Evolutionary conservation across 805 yeast genomes (phyloP).

Genomic region (Priceomyces melissophilus): DNA sequence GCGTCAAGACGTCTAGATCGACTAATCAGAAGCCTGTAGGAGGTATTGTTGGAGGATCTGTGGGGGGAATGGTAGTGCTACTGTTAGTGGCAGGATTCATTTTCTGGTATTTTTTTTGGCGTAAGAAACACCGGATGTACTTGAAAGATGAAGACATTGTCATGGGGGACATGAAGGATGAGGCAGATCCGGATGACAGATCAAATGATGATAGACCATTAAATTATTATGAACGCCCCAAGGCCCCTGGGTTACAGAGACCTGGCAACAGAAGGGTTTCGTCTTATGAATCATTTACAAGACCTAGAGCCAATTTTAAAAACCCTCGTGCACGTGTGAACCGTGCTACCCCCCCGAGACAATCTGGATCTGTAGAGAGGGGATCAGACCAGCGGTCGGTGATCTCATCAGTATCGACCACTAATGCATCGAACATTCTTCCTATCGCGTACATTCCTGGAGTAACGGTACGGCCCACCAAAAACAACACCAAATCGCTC

Average conservation of each 20-base stretch:
- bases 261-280: constrained; percentile 25
- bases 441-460: constrained; percentile 96
- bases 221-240: too few species aligned
- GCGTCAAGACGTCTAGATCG: constrained; percentile 13
- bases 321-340: constrained; percentile 3
- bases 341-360: not conserved
- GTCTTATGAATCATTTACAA: constrained; percentile 43
- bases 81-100: constrained; percentile 21
- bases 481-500: constrained; percentile 42
- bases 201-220: not conserved
- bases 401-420: constrained; percentile 62
- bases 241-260: not conserved
- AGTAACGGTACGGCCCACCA: constrained; percentile 62
- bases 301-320: constrained; percentile 28
- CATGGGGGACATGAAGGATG: constrained; percentile 15
- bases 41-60: constrained; percentile 41
- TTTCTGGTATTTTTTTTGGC: constrained; percentile 29
- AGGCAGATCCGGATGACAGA: constrained; percentile 9
- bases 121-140: constrained; percentile 27
- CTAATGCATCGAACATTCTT: constrained; percentile 81
- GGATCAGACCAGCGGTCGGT: constrained; percentile 28
- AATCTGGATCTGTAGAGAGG: not conserved
- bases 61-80: constrained; percentile 34
- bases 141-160: constrained; percentile 18
- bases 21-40: constrained; percentile 24